A percentile compares a stretch with the other conserved stretches of the same genome.
Evolutionary conservation across 2,329 filamentous ascomycete species (phyloP).

Genomic region (Whalleya microplaca): DNA sequence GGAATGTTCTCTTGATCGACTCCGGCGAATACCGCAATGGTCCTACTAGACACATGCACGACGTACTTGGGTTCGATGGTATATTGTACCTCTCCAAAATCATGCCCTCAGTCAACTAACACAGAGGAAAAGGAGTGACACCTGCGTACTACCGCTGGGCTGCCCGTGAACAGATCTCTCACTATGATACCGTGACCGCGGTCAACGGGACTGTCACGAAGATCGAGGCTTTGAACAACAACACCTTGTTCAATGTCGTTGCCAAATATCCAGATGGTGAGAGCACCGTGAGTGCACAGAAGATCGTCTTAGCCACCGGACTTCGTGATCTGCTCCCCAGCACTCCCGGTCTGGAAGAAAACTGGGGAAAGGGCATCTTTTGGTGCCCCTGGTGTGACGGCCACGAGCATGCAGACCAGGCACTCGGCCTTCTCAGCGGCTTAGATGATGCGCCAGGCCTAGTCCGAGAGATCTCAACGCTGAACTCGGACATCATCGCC

Average conservation of each 20-base stretch:
- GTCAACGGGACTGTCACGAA: constrained; percentile 56
- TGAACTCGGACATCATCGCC: constrained; percentile 59
- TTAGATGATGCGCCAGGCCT: constrained; percentile 48
- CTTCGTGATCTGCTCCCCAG: constrained; percentile 57
- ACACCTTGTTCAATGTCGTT: constrained; percentile 51
- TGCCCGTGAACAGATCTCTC: constrained; percentile 55
- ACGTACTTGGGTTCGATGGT: constrained; percentile 65
- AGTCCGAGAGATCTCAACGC: constrained; percentile 56
- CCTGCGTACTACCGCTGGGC: constrained; percentile 57
- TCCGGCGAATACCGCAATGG: constrained; percentile 61
- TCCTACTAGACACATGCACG: constrained; percentile 62
- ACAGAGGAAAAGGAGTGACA: constrained; percentile 48
- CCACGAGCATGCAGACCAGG: constrained; percentile 62
- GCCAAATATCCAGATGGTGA: constrained; percentile 34
- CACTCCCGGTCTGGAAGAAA: constrained; percentile 58
- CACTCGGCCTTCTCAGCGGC: constrained; percentile 55
- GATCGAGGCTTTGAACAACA: constrained; percentile 44
- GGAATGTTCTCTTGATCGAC: constrained; percentile 60
- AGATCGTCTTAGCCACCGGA: constrained; percentile 62
- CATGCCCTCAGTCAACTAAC: constrained; percentile 8
- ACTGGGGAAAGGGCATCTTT: constrained; percentile 63
- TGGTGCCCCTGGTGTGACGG: constrained; percentile 71
- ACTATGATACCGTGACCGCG: constrained; percentile 54
- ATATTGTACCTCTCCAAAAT: constrained; percentile 7
- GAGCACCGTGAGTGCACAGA: constrained; percentile 50